Evolutionary conservation across 805 yeast species (phyloP), one percentile per base, ranked within the genome.

Genomic region (Spathaspora arborariae): DNA sequence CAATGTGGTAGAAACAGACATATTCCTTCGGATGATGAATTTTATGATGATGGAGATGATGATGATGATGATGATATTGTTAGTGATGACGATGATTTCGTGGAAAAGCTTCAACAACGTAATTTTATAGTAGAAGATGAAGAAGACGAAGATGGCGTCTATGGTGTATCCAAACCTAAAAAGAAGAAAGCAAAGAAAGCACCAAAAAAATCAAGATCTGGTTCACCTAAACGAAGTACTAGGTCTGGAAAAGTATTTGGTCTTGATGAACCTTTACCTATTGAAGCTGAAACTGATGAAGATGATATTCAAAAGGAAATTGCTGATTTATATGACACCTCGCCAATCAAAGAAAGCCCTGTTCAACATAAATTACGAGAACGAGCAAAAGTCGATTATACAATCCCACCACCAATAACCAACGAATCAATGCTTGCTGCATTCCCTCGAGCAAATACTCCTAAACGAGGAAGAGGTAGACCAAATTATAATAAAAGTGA

Each of bases 401-500:
- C 84, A 11, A 72, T 90, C 8, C 92, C 96, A 0, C 96, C 96
- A 1, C 96, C 96, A 3, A 70, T 88, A 3, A 54, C 73, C 19
- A 67, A 66, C 45, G 81, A 76, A 43, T 53, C 54, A 35, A 76
- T 68, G 54, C 67, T 43, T 11, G 55, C 50, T 36, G 35, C 36
- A 2, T 37, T 45, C 56, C 27, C 67, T 49, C 44, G 53, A 35
- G 42, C 47, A 8, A 19, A 13, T 15, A 45, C 56, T 0, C 56
- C 57, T 2, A 20, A 42, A 10, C 65, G 67, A 24, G 67, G 75
- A 15, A 70, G 75, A 53, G 55, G 68, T 39, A 63, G 75, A 36
- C 65, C 74, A 16, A 58, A 67, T 5, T 60, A 71, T 15, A 59
- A 58, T 45, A 80, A 78, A 39, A 79, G 76, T 21, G 76, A 71